A percentile compares a stretch with the other conserved stretches of the same genome.
Conservation (phyloP, 2,329 filamentous ascomycete species). For the Alternaria arborescens region DNA sequence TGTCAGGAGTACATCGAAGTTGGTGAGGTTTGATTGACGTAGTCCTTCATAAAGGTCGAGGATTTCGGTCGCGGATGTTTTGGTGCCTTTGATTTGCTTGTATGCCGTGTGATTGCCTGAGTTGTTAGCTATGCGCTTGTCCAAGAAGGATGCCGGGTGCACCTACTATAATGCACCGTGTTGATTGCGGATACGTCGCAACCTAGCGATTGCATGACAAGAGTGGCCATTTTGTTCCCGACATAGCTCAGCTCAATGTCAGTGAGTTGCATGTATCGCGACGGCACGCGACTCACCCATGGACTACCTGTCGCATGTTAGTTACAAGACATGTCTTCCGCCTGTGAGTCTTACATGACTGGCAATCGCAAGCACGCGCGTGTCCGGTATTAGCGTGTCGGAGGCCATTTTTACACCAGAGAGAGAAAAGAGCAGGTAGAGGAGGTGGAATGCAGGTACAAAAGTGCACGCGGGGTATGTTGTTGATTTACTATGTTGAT, state of each 20-base stretch:
- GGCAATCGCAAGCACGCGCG: conserved; percentile 82
- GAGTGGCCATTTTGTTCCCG: conserved; percentile 95
- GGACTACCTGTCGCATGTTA: conserved; percentile 67
- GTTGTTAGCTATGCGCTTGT: conserved; percentile 10
- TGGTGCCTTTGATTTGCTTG: conserved; percentile 84
- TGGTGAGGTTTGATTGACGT: conserved; percentile 80
- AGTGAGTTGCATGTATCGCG: conserved; percentile 22
- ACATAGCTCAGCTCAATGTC: conserved; percentile 74
- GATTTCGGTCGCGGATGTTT: conserved; percentile 82
- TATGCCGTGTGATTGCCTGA: conserved; percentile 96
- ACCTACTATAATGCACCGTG: conserved; percentile 94
- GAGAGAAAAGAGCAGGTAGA: conserved; percentile 1
- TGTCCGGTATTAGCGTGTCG: conserved; percentile 64
- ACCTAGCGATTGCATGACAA: conserved; percentile 90
- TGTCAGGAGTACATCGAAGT: conserved; percentile 93
- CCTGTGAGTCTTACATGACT: conserved; percentile 79
- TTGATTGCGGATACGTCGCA: conserved; percentile 95
- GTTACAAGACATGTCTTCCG: conserved; percentile 24
- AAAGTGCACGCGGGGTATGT: conserved; percentile 9
- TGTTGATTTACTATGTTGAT: conserved; percentile 40
- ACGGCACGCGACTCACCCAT: conserved; percentile 66
- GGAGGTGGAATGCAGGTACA: neutral
- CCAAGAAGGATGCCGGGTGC: neutral
- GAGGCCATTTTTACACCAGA: conserved; percentile 36
- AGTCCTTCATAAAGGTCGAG: conserved; percentile 84